Percentiles rank a stretch among this genome's conserved stretches.
phyloP scores from a whole-genome alignment of 495 filamentous ascomycete genomes.

The Echria macrotheca region DNA sequence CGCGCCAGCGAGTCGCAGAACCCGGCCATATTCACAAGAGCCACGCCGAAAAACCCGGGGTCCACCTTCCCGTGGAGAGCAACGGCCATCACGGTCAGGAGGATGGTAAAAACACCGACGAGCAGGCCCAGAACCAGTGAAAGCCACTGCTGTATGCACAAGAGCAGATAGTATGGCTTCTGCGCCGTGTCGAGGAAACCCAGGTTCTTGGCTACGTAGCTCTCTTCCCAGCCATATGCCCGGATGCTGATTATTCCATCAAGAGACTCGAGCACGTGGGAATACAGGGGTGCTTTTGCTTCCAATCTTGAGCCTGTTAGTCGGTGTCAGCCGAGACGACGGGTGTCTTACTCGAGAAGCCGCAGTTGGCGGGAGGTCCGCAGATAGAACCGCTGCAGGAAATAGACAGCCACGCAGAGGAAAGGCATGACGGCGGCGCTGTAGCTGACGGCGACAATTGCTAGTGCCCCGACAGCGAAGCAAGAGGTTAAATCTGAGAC shows the following conservation, averaged over 20 bases:
- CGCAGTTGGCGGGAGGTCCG: conserved; percentile 5
- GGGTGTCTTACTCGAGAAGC: conserved; percentile 2
- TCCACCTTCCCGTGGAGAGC: conserved; percentile 1
- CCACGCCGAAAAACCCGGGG: conserved; percentile 5
- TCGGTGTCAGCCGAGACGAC: not conserved
- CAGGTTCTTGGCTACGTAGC: conserved; percentile 2
- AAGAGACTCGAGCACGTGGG: conserved; percentile 8
- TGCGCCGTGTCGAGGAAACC: conserved; percentile 3
- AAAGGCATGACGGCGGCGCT: conserved; percentile 3
- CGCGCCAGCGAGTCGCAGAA: not conserved
- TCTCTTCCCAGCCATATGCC: conserved; percentile 2
- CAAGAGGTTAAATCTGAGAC: not conserved
- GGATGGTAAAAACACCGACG: not conserved
- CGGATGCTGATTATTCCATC: conserved; percentile 6
- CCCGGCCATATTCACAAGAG: conserved; percentile 3
- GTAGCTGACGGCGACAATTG: conserved; percentile 5
- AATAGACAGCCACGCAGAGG: not conserved
- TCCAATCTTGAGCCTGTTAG: not conserved
- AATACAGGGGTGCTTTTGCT: conserved; percentile 10
- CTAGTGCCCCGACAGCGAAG: conserved; percentile 3
- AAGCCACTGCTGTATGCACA: conserved; percentile 8
- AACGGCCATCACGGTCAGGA: conserved; percentile 5
- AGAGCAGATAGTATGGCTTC: conserved; percentile 7
- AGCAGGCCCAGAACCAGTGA: conserved; percentile 2
- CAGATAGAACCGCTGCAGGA: conserved; percentile 6